Evolutionary conservation across 208 protist genomes (phyloP).

Genomic region (Angomonas ambiguus): DNA sequence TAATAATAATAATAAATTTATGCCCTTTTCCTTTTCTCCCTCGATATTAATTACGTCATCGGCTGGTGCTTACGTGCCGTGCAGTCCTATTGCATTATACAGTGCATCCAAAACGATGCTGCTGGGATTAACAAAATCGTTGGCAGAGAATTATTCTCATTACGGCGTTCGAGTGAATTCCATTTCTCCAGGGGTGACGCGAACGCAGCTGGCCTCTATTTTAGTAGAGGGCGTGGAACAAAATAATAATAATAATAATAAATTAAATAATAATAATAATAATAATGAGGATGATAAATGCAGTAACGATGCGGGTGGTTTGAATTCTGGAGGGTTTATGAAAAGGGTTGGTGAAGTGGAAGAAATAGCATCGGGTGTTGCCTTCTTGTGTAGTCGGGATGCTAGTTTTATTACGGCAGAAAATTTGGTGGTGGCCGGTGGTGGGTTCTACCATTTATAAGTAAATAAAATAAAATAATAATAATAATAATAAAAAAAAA

Average conservation of each 20-base stretch:
- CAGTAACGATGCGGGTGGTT: slow-evolving; percentile 1
- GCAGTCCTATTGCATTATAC: neutral
- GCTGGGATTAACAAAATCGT: neutral
- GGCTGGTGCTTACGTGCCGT: neutral
- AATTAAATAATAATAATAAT: no score
- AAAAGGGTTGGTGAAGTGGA: neutral
- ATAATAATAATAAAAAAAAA: neutral
- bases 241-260: neutral
- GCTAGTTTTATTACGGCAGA: neutral
- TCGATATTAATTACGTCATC: neutral
- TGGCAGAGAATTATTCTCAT: neutral
- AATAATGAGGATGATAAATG: neutral
- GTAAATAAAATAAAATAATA: slow-evolving; percentile 1
- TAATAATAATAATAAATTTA: slow-evolving; percentile 1
- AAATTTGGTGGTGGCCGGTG: neutral
- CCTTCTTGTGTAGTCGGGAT: neutral
- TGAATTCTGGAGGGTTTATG: neutral
- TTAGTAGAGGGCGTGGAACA: neutral
- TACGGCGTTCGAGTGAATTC: neutral
- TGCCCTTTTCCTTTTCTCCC: neutral
- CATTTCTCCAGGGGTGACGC: neutral
- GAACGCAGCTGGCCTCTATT: neutral
- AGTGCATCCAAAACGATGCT: neutral
- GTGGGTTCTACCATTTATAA: neutral
- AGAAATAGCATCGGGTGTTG: neutral